Evolutionary conservation across 306 rosid species (phyloP).

Genomic region (Lathyrus oleraceus): DNA sequence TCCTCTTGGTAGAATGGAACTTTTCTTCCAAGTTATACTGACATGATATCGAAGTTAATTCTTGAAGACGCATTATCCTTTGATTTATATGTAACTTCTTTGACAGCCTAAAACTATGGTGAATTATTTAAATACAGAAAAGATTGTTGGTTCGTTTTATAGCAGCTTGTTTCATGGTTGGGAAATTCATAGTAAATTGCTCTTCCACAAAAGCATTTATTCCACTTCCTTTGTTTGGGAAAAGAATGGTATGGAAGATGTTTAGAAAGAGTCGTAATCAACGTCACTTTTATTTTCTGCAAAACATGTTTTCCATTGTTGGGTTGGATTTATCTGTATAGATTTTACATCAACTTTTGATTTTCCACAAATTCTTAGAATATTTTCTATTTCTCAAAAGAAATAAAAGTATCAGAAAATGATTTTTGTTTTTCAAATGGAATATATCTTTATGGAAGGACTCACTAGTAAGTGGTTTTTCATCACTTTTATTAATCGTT

Average conservation of each 20-base stretch:
- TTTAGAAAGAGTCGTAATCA: too few relatives aligned
- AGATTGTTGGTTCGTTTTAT: conserved; percentile 20
- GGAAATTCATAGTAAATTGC: neutral
- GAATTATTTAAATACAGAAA: neutral
- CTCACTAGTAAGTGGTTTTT: too few relatives aligned
- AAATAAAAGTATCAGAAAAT: too few relatives aligned
- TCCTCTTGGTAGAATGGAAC: conserved; percentile 1
- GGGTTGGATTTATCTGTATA: too few relatives aligned
- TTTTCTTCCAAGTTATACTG: conserved; percentile 11
- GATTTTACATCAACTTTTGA: too few relatives aligned
- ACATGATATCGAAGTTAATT: conserved; percentile 24
- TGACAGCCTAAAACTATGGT: neutral
- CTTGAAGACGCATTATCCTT: conserved; percentile 4
- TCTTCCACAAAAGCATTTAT: neutral
- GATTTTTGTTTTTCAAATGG: too few relatives aligned
- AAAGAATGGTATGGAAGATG: neutral
- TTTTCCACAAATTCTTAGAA: too few relatives aligned
- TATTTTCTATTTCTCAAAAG: too few relatives aligned
- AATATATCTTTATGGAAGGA: too few relatives aligned
- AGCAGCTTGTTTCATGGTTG: neutral
- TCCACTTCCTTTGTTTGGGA: neutral
- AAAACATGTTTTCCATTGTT: too few relatives aligned
- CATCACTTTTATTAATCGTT: too few relatives aligned
- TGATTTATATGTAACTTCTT: conserved; percentile 9
- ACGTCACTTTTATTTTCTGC: too few relatives aligned